Evolutionary conservation across 31 red algal genomes (phyloP).

Genomic region (Odonthalia washingtoniensis): DNA sequence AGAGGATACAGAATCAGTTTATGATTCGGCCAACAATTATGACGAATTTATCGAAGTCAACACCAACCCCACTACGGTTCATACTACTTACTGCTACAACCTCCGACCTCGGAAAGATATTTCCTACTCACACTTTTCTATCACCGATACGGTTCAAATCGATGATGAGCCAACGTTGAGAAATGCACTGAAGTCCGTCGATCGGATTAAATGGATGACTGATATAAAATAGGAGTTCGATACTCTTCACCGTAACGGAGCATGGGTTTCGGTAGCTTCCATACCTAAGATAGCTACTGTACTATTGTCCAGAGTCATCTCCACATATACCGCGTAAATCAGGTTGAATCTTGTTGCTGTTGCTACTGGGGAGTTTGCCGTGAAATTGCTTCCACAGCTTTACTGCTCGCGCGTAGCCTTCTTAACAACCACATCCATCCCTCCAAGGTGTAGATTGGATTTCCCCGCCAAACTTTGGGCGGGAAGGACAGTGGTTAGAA

Average conservation of each 20-base stretch:
- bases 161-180: constrained; percentile 7
- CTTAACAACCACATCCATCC: not conserved
- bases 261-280: no score
- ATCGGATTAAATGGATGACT: constrained; percentile 7
- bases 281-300: no score
- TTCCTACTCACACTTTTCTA: no score
- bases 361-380: not conserved
- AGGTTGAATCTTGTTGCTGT: not conserved
- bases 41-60: no score
- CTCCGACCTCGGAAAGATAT: not conserved
- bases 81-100: not conserved
- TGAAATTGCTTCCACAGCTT: constrained; percentile 25
- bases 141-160: no score
- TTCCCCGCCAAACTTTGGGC: constrained; percentile 3
- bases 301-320: no score
- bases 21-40: no score
- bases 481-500: no score
- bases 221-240: constrained; percentile 27
- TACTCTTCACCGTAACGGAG: constrained; percentile 5
- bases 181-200: constrained; percentile 9
- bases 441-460: not conserved
- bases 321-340: not conserved
- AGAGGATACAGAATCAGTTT: no score
- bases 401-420: not conserved
- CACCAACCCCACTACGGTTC: not conserved